These are phyloP conservation scores for Amborella trichopoda DNA, from an alignment of 164 flowering plant species.

Conservation along the genomic window DNA sequence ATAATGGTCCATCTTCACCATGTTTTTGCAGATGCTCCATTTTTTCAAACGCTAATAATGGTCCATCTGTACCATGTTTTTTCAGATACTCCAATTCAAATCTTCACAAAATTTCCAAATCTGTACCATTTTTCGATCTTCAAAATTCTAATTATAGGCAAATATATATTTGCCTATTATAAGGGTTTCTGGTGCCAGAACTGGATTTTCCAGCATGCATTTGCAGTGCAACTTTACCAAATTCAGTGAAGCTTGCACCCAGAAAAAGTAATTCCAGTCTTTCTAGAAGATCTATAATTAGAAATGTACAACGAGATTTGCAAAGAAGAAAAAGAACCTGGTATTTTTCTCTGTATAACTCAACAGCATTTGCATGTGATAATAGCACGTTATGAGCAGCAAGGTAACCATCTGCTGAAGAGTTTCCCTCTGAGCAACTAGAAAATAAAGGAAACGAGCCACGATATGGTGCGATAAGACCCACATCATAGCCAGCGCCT, in stretches of 20 bases:
- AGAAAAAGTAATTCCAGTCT: neutral
- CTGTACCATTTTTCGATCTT: too few species aligned
- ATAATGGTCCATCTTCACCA: too few species aligned
- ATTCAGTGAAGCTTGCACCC: neutral
- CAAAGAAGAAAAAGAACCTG: conserved; percentile 7
- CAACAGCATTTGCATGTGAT: conserved; percentile 10
- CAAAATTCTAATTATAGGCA: neutral
- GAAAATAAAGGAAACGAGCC: conserved; percentile 3
- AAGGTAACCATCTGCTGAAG: conserved; percentile 7
- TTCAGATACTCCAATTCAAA: too few species aligned
- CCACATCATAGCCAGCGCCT: conserved; percentile 4
- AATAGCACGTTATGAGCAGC: conserved; percentile 8
- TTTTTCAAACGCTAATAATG: too few species aligned
- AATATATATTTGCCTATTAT: neutral
- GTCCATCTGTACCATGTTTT: too few species aligned
- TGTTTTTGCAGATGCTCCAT: too few species aligned
- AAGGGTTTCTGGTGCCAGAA: neutral
- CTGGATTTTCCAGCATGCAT: neutral
- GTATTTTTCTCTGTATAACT: conserved; percentile 9
- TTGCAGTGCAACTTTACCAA: neutral
- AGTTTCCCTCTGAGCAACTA: conserved; percentile 8
- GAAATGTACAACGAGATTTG: neutral
- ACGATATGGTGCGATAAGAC: conserved; percentile 5
- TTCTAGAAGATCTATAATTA: neutral
- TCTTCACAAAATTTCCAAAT: too few species aligned